Conservation (phyloP, 352 stramenopile genomes). For the Phytophthora sojae region DNA sequence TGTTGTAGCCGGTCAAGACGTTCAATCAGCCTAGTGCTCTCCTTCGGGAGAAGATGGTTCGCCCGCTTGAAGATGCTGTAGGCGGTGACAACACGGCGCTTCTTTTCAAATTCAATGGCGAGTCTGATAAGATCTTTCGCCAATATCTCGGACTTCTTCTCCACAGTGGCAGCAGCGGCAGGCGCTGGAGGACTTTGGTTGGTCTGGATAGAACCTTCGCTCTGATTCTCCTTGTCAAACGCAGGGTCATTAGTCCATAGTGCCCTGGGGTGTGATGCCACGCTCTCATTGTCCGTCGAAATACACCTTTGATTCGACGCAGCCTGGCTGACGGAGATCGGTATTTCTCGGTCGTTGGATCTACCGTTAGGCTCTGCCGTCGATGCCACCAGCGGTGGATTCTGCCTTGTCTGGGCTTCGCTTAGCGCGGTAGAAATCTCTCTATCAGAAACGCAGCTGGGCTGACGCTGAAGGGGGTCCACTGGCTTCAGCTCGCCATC, state of each 20-base stretch:
- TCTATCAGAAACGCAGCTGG: background rate
- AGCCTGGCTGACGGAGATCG: background rate
- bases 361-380: background rate
- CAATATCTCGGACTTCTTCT: slow-evolving; percentile 39
- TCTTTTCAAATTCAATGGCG: slow-evolving; percentile 62
- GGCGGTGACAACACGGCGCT: slow-evolving; percentile 40
- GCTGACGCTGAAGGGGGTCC: no score
- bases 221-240: slow-evolving; percentile 24
- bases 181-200: slow-evolving; percentile 4
- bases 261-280: background rate
- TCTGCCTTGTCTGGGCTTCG: background rate
- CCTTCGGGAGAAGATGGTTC: slow-evolving; percentile 52
- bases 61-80: slow-evolving; percentile 67
- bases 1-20: slow-evolving; percentile 46
- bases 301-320: background rate
- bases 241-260: background rate
- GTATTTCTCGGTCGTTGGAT: background rate
- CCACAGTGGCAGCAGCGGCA: background rate
- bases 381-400: background rate
- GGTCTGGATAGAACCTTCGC: background rate
- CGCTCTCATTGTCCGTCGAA: background rate
- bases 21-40: slow-evolving; percentile 56
- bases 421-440: background rate
- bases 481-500: no score
- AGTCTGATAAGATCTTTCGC: slow-evolving; percentile 69